These are phyloP conservation scores for Solanum hybrid DNA, from an alignment of 305 asterid genomes.

Conservation along the genomic window DNA sequence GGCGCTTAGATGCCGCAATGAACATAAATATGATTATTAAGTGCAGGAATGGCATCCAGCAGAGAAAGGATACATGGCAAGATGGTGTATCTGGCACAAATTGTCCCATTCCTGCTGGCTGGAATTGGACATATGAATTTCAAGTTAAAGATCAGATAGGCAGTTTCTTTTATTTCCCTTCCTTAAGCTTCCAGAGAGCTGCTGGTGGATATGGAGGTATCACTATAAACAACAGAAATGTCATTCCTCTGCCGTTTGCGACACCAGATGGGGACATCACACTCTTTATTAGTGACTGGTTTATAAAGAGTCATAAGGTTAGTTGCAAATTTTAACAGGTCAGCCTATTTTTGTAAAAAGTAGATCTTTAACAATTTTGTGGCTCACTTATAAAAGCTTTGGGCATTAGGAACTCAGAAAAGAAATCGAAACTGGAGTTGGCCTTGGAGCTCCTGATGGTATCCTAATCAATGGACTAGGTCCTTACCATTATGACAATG, in stretches of 20 bases:
- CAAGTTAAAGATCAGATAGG: slow-evolving; percentile 96
- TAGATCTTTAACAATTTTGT: not conserved
- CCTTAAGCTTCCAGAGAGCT: slow-evolving; percentile 69
- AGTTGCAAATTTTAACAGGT: slow-evolving; percentile 7
- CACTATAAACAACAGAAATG: slow-evolving; percentile 62
- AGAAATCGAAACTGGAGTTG: slow-evolving; percentile 47
- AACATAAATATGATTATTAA: slow-evolving; percentile 24
- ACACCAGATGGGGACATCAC: slow-evolving; percentile 80
- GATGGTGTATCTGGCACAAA: slow-evolving; percentile 85
- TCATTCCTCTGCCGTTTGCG: slow-evolving; percentile 71
- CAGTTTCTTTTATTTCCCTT: slow-evolving; percentile 87
- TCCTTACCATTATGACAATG: slow-evolving; percentile 62
- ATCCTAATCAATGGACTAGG: slow-evolving; percentile 73
- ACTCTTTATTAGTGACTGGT: slow-evolving; percentile 78
- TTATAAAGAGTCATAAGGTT: slow-evolving; percentile 79
- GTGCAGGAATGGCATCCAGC: slow-evolving; percentile 90
- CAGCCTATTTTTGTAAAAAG: not conserved
- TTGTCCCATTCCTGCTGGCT: slow-evolving; percentile 87
- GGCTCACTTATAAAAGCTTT: slow-evolving; percentile 17
- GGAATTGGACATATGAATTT: slow-evolving; percentile 97
- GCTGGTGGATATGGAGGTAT: slow-evolving; percentile 93
- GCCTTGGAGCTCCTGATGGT: slow-evolving; percentile 79
- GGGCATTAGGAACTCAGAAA: slow-evolving; percentile 57
- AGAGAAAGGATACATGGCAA: slow-evolving; percentile 81
- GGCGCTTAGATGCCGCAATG: not conserved